Conservation (phyloP, 352 stramenopile genomes). For the Phytophthora crassamura region DNA sequence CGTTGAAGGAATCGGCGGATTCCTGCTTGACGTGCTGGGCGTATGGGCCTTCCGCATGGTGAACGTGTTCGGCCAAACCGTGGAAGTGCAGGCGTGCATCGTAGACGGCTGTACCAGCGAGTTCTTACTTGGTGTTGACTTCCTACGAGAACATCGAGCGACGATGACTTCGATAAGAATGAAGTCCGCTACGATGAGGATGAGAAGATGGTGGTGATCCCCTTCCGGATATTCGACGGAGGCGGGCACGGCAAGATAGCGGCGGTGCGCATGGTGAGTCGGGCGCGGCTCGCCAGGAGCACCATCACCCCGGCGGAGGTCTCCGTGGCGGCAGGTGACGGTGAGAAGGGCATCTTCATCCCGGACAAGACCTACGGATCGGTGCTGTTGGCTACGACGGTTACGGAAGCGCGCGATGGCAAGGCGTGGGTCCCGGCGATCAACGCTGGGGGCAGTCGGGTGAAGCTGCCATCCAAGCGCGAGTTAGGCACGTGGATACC, state of each 20-base stretch:
- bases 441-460: too few relatives aligned
- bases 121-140: slow-evolving; percentile 6
- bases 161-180: slow-evolving; percentile 6
- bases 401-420: too few relatives aligned
- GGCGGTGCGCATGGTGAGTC: not conserved
- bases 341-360: too few relatives aligned
- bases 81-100: slow-evolving; percentile 6
- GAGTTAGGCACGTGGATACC: too few relatives aligned
- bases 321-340: too few relatives aligned
- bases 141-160: too few relatives aligned
- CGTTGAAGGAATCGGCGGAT: not conserved
- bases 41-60: not conserved
- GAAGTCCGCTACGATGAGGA: not conserved
- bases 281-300: not conserved
- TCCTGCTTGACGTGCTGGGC: slow-evolving; percentile 1
- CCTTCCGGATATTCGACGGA: not conserved
- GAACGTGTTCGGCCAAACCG: not conserved
- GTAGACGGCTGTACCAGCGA: not conserved
- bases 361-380: too few relatives aligned
- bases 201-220: not conserved
- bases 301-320: too few relatives aligned
- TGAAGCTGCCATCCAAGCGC: too few relatives aligned
- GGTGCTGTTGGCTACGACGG: too few relatives aligned
- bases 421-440: too few relatives aligned
- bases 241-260: not conserved